phyloP scores from a whole-genome alignment of 306 rosid genomes.

The Castanea mollissima region DNA sequence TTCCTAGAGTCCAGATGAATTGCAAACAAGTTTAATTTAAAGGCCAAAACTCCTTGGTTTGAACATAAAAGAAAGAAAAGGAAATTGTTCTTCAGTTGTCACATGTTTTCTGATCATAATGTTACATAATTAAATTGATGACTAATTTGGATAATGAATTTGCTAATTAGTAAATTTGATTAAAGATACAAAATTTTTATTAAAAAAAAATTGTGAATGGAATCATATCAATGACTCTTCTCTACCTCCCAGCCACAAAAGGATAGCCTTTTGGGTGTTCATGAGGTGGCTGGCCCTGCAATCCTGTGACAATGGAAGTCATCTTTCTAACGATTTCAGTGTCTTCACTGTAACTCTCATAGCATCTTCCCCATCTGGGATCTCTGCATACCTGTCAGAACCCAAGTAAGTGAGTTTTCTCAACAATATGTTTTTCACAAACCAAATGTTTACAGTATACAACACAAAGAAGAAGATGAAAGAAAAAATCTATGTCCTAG shows the following conservation, averaged over 20 bases:
- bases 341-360: slow-evolving; percentile 78
- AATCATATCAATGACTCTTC: background rate
- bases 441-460: background rate
- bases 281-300: slow-evolving; percentile 75
- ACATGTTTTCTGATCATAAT: background rate
- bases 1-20: background rate
- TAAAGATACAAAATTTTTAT: background rate
- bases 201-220: background rate
- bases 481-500: background rate
- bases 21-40: background rate
- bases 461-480: background rate
- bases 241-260: slow-evolving; percentile 76
- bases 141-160: background rate
- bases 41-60: background rate
- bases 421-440: background rate
- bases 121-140: background rate
- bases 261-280: slow-evolving; percentile 77
- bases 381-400: slow-evolving; percentile 71
- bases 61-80: background rate
- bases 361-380: slow-evolving; percentile 96
- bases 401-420: slow-evolving; percentile 21
- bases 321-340: slow-evolving; percentile 73
- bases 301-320: slow-evolving; percentile 70
- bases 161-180: background rate
- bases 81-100: background rate